Evolutionary conservation across 495 filamentous ascomycete species (phyloP).

Genomic region (Alectoria sarmentosa): DNA sequence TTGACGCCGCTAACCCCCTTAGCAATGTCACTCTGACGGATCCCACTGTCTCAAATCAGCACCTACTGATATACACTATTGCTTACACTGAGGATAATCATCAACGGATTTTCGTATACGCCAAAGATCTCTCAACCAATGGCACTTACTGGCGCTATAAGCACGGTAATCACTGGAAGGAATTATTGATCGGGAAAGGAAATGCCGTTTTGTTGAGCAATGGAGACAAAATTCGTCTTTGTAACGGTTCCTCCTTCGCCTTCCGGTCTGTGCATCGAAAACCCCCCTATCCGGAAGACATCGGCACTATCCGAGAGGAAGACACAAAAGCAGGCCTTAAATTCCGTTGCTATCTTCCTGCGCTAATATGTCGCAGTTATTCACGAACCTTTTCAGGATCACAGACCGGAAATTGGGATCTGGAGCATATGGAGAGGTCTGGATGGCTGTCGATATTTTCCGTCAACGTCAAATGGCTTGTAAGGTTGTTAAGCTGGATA

Average conservation of each 20-base stretch:
- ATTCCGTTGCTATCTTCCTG: neutral
- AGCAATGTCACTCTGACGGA: constrained; percentile 41
- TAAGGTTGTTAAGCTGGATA: constrained; percentile 41
- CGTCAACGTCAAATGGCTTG: constrained; percentile 45
- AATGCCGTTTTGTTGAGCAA: constrained; percentile 45
- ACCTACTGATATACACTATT: constrained; percentile 57
- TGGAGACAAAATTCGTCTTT: constrained; percentile 43
- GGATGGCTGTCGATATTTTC: constrained; percentile 38
- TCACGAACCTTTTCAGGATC: constrained; percentile 37
- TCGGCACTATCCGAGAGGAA: constrained; percentile 25
- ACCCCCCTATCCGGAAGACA: constrained; percentile 8
- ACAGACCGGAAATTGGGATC: constrained; percentile 43
- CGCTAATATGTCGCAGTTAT: constrained; percentile 10
- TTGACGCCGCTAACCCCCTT: neutral
- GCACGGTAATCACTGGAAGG: constrained; percentile 49
- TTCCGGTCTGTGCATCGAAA: constrained; percentile 15
- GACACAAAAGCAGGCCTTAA: constrained; percentile 32
- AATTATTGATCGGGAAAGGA: constrained; percentile 36
- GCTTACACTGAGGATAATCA: constrained; percentile 38
- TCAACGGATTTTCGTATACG: constrained; percentile 48
- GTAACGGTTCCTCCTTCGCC: constrained; percentile 26
- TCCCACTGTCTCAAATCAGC: constrained; percentile 46
- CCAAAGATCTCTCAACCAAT: constrained; percentile 52
- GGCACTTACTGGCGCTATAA: constrained; percentile 49
- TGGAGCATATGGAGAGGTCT: constrained; percentile 43